A percentile compares a stretch with the other conserved stretches of the same genome.
phyloP scores from a whole-genome alignment of 2,329 filamentous ascomycete genomes.

The Hypomyces perniciosus region DNA sequence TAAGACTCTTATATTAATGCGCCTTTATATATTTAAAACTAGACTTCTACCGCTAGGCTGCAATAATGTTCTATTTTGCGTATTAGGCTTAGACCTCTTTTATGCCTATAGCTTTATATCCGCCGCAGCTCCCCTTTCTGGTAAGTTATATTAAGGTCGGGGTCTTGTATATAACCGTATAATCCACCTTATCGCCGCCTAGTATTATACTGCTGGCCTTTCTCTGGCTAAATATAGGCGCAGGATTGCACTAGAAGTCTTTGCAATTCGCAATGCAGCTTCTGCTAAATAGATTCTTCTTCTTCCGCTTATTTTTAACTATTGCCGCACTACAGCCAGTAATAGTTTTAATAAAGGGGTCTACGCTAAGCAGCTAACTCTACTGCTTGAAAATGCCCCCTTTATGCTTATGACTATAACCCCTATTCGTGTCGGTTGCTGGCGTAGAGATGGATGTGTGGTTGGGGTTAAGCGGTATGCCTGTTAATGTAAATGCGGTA shows the following conservation, averaged over 20 bases:
- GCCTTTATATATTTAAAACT: too few relatives aligned
- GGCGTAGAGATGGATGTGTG: conserved; percentile 58
- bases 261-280: conserved; percentile 85
- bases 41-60: too few relatives aligned
- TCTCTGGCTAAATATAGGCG: conserved; percentile 69
- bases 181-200: conserved; percentile 75
- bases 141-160: conserved; percentile 60
- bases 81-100: conserved; percentile 46
- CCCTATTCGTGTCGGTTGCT: conserved; percentile 34
- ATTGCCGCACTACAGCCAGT: conserved; percentile 71
- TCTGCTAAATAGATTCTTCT: conserved; percentile 76
- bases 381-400: conserved; percentile 69
- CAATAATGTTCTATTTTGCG: too few relatives aligned
- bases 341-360: conserved; percentile 89
- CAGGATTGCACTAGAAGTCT: conserved; percentile 93
- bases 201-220: conserved; percentile 70
- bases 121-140: conserved; percentile 43
- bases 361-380: conserved; percentile 80
- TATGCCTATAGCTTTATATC: conserved; percentile 58
- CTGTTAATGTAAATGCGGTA: conserved; percentile 72
- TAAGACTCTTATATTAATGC: too few relatives aligned
- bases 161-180: conserved; percentile 82
- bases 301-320: conserved; percentile 46
- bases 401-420: conserved; percentile 48
- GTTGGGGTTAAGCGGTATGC: conserved; percentile 61